Evolutionary conservation across 371 early-diverging fungal species (phyloP).

Genomic region (Rhizopus delemar): DNA sequence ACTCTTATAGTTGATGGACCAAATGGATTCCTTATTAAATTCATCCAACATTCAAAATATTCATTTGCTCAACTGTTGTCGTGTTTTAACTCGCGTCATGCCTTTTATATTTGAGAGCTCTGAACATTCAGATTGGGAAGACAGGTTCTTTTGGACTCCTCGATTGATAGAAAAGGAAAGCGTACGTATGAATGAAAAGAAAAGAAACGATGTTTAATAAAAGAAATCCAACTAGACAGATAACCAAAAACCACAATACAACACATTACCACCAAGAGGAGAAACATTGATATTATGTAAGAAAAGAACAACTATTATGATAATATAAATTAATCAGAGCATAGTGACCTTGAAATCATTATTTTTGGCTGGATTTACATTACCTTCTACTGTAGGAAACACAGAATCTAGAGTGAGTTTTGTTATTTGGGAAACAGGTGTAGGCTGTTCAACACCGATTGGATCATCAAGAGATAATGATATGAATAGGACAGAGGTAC

Average conservation of each 20-base stretch:
- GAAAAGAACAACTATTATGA: background rate
- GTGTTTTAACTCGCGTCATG: conserved; percentile 74
- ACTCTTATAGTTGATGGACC: conserved; percentile 39
- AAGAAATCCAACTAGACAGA: background rate
- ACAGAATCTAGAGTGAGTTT: conserved; percentile 54
- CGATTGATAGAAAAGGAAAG: conserved; percentile 7
- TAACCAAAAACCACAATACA: conserved; percentile 22
- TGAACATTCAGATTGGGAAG: conserved; percentile 55
- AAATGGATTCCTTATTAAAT: conserved; percentile 45
- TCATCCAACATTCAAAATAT: conserved; percentile 38
- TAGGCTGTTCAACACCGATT: conserved; percentile 60
- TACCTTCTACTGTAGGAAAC: conserved; percentile 56
- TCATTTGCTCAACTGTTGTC: conserved; percentile 71
- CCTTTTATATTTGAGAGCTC: conserved; percentile 76
- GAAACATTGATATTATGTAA: conserved; percentile 26
- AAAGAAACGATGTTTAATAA: background rate
- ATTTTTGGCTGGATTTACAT: conserved; percentile 75
- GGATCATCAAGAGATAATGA: conserved; percentile 68
- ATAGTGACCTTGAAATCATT: conserved; percentile 40
- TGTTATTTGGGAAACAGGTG: conserved; percentile 79
- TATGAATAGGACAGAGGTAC: conserved; percentile 65
- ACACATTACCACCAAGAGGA: conserved; percentile 22
- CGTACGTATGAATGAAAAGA: background rate
- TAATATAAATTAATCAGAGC: background rate
- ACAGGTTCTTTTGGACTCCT: conserved; percentile 55